A percentile compares a stretch with the other conserved stretches of the same genome.
Conservation (phyloP, 805 yeast species). For the Wickerhamiella kurtzmanii region DNA sequence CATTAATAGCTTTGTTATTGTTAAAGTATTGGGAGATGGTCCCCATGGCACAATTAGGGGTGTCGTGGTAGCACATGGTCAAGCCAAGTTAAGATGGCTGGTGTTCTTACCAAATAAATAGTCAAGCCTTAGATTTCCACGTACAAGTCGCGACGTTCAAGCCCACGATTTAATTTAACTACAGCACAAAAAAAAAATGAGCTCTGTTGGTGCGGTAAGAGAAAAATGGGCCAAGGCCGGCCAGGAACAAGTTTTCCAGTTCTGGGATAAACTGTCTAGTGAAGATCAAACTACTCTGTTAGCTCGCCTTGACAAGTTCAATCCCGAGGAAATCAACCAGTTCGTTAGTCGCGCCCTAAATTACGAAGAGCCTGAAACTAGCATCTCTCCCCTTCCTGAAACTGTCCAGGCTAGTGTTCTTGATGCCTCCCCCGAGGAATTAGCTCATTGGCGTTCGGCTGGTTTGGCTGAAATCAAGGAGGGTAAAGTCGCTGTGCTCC, state of each 20-base stretch:
- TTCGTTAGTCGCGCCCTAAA: slow-evolving; percentile 18
- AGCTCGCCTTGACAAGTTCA: slow-evolving; percentile 26
- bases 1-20: no score
- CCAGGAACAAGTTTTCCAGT: slow-evolving; percentile 31
- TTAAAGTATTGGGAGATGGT: no score
- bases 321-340: slow-evolving; percentile 24
- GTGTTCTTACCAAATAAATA: no score
- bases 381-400: slow-evolving; percentile 23
- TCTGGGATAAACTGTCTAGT: slow-evolving; percentile 24
- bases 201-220: slow-evolving; percentile 6
- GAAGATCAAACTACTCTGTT: slow-evolving; percentile 20
- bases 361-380: slow-evolving; percentile 7
- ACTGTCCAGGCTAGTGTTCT: slow-evolving; percentile 22
- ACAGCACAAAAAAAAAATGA: no score
- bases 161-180: no score
- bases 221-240: slow-evolving; percentile 24
- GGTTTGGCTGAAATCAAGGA: slow-evolving; percentile 60
- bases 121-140: no score
- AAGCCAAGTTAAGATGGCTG: no score
- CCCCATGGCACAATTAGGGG: no score
- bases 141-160: no score
- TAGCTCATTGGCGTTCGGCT: slow-evolving; percentile 30
- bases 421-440: slow-evolving; percentile 22
- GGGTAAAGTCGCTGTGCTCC: slow-evolving; percentile 72
- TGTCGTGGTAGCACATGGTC: no score